Conservation (phyloP, 163 green algal genomes). For the Chlamydomonas reinhardtii region DNA sequence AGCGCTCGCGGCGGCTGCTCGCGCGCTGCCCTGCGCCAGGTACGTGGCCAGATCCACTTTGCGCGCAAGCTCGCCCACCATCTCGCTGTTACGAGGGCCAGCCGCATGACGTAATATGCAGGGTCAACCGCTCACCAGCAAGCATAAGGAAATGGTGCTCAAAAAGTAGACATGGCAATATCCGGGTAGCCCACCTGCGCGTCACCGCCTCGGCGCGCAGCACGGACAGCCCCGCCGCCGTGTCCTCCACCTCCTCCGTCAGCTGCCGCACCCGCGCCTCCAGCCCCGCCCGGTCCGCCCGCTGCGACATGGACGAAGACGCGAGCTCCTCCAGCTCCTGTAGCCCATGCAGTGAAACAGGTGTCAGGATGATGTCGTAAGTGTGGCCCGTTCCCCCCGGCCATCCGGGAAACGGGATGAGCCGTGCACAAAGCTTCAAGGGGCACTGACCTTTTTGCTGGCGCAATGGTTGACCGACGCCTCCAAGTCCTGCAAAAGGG, state of each 20-base stretch:
- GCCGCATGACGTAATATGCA: neutral
- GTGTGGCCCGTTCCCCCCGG: no score
- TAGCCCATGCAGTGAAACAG: neutral
- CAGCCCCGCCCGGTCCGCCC: neutral
- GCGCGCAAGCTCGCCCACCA: slow-evolving; percentile 12
- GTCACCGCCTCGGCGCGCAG: slow-evolving; percentile 21
- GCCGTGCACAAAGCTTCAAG: no score
- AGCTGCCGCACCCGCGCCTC: slow-evolving; percentile 27
- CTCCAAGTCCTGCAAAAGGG: slow-evolving; percentile 30
- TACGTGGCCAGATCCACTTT: slow-evolving; percentile 47
- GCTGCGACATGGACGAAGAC: neutral
- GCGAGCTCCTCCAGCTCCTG: slow-evolving; percentile 40
- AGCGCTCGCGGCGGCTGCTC: slow-evolving; percentile 26
- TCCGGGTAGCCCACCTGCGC: slow-evolving; percentile 18
- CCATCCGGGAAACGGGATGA: no score
- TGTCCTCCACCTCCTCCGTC: slow-evolving; percentile 12
- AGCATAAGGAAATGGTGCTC: no score
- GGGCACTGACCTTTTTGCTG: slow-evolving; percentile 20
- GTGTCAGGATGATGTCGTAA: no score
- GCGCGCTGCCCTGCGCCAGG: slow-evolving; percentile 27
- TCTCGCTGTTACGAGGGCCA: neutral
- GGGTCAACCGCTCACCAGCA: no score
- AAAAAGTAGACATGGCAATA: no score
- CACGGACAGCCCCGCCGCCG: neutral
- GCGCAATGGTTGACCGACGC: no score